These are phyloP conservation scores for Amanita rimosa DNA, from an alignment of 768 basidiomycete genomes.

Conservation along the genomic window DNA sequence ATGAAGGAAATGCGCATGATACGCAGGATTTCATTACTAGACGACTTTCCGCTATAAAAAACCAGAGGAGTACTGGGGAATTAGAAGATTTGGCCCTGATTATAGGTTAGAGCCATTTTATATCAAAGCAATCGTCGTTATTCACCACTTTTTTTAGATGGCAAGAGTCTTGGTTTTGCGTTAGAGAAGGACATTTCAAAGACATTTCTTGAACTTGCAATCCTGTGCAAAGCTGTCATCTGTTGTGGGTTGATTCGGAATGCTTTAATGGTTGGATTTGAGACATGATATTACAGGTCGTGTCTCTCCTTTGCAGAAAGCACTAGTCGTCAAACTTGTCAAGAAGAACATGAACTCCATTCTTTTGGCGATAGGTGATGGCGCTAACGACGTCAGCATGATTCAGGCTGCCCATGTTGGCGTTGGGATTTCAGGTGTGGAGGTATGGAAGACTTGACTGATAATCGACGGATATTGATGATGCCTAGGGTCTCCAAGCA, in stretches of 20 bases:
- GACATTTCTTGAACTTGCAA: constrained; percentile 85
- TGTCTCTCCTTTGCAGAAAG: constrained; percentile 96
- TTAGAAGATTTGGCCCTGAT: constrained; percentile 90
- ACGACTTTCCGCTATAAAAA: constrained; percentile 86
- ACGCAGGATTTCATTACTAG: constrained; percentile 84
- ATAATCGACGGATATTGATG: background rate
- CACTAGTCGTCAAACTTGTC: constrained; percentile 95
- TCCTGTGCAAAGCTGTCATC: constrained; percentile 98
- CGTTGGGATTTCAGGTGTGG: constrained; percentile 94
- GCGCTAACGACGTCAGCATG: constrained; percentile 98
- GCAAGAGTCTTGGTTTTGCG: constrained; percentile 88
- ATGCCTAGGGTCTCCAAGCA: constrained; percentile 81
- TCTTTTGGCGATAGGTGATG: constrained; percentile 94
- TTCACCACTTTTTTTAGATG: constrained; percentile 43
- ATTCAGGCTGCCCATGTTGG: constrained; percentile 98
- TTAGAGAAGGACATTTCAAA: constrained; percentile 89
- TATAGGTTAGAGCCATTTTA: constrained; percentile 50
- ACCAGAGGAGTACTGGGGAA: constrained; percentile 83
- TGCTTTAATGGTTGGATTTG: background rate
- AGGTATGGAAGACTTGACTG: constrained; percentile 34
- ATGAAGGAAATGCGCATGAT: constrained; percentile 73
- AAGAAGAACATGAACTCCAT: constrained; percentile 93
- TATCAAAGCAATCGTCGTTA: background rate
- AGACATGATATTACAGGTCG: constrained; percentile 45
- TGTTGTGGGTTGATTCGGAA: constrained; percentile 56